A percentile compares a stretch with the other conserved stretches of the same genome.
phyloP scores from a whole-genome alignment of 257 asterid species.

The Phtheirospermum japonicum region DNA sequence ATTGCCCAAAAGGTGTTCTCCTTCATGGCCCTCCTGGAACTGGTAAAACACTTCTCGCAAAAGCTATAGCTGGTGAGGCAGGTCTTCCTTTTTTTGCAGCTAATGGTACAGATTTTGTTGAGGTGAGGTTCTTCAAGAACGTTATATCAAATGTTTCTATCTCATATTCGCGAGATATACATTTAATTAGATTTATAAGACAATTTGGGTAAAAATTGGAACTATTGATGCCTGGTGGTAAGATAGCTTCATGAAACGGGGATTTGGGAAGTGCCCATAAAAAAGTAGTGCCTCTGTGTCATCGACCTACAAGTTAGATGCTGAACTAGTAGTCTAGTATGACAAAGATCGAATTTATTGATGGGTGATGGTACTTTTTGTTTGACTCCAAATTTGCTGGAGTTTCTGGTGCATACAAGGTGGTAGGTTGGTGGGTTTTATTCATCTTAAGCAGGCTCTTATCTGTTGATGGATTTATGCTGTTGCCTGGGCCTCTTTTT shows the following conservation, averaged over 20 bases:
- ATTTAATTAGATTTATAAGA: constrained; percentile 4
- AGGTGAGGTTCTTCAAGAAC: constrained; percentile 51
- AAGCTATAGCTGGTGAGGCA: constrained; percentile 99
- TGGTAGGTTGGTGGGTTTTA: not conserved
- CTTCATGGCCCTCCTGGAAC: constrained; percentile 99
- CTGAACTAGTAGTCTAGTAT: not conserved
- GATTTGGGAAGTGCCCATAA: constrained; percentile 16
- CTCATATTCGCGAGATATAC: constrained; percentile 3
- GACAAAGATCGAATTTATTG: not conserved
- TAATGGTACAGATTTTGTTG: constrained; percentile 98
- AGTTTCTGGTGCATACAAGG: constrained; percentile 1
- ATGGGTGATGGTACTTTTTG: not conserved
- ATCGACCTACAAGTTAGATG: not conserved
- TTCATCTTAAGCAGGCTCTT: not conserved
- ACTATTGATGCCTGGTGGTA: constrained; percentile 5
- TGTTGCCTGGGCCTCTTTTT: too few relatives aligned
- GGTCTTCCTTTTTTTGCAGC: constrained; percentile 98
- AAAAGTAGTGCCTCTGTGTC: not conserved
- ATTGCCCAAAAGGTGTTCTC: constrained; percentile 99
- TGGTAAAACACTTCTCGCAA: constrained; percentile 98
- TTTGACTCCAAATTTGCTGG: not conserved
- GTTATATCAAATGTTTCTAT: constrained; percentile 15
- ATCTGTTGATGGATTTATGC: not conserved
- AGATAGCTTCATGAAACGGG: constrained; percentile 9
- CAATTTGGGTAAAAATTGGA: not conserved